These are phyloP conservation scores for Boletus edulis DNA, from an alignment of 768 basidiomycete species.

Conservation along the genomic window DNA sequence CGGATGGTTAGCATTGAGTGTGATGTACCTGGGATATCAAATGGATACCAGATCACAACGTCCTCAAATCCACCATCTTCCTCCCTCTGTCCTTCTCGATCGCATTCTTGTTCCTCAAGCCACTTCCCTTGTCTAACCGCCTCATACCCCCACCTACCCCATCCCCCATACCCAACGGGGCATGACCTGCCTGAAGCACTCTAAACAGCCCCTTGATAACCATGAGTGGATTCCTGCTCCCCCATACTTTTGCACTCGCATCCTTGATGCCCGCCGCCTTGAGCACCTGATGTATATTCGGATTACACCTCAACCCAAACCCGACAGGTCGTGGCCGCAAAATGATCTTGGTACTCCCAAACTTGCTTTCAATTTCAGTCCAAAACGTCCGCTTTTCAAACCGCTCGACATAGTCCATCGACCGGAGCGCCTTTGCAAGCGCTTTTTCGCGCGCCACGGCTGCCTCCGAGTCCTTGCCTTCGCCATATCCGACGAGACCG, in stretches of 20 bases:
- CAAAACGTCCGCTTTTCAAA: constrained; percentile 95
- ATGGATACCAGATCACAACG: constrained; percentile 31
- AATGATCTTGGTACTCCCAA: constrained; percentile 77
- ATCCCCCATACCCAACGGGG: constrained; percentile 78
- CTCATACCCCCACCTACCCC: constrained; percentile 72
- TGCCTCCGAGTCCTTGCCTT: constrained; percentile 68
- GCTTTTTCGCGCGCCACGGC: constrained; percentile 55
- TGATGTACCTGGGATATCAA: no score
- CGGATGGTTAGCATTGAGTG: not conserved
- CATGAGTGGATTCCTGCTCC: constrained; percentile 71
- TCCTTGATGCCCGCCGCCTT: constrained; percentile 96
- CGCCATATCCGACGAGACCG: constrained; percentile 79
- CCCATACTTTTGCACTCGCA: constrained; percentile 92
- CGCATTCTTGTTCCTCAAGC: constrained; percentile 64
- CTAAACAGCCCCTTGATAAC: constrained; percentile 84
- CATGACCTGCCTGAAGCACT: constrained; percentile 83
- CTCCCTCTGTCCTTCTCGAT: constrained; percentile 84
- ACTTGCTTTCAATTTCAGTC: constrained; percentile 84
- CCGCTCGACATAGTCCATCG: constrained; percentile 92
- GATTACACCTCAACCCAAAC: constrained; percentile 90
- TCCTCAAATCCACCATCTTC: constrained; percentile 65
- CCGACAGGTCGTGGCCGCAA: constrained; percentile 84
- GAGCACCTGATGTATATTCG: constrained; percentile 82
- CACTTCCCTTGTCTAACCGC: constrained; percentile 72
- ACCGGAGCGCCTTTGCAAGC: constrained; percentile 69